Evolutionary conservation across 495 filamentous ascomycete species (phyloP).

Genomic region (Hypoxylon lienhwacheense): DNA sequence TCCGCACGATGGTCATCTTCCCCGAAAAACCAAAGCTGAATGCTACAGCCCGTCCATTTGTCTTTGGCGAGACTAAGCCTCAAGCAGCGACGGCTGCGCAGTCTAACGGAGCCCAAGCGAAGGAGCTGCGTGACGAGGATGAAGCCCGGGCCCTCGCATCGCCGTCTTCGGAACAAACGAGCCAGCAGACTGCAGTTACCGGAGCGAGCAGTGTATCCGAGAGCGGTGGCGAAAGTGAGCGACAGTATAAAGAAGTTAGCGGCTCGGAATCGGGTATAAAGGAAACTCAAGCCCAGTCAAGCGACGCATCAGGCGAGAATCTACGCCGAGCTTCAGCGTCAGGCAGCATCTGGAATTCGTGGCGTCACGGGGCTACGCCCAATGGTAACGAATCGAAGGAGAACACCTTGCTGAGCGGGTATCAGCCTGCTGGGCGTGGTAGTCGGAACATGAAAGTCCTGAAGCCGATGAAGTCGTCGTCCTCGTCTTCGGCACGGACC

Average conservation of each 20-base stretch:
- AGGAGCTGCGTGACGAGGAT: constrained; percentile 20
- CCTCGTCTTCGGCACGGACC: constrained; percentile 50
- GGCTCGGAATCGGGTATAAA: constrained; percentile 35
- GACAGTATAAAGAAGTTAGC: constrained; percentile 29
- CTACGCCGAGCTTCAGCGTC: constrained; percentile 50
- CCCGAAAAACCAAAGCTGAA: constrained; percentile 53
- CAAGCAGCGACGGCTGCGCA: constrained; percentile 23
- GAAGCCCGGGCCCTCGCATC: constrained; percentile 26
- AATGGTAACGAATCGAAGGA: constrained; percentile 54
- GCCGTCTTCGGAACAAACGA: constrained; percentile 38
- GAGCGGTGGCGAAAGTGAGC: constrained; percentile 47
- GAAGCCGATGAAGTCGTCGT: constrained; percentile 61
- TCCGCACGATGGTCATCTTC: constrained; percentile 62
- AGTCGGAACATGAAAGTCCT: constrained; percentile 76
- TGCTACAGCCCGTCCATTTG: constrained; percentile 53
- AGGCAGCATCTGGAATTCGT: constrained; percentile 64
- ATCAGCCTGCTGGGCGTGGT: constrained; percentile 57
- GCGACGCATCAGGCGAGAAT: constrained; percentile 33
- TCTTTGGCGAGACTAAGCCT: constrained; percentile 42
- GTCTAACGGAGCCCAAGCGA: constrained; percentile 19
- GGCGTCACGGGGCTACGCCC: constrained; percentile 62
- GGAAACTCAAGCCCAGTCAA: constrained; percentile 34
- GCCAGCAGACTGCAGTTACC: constrained; percentile 37
- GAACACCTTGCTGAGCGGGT: constrained; percentile 54
- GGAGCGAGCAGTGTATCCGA: constrained; percentile 42